Base-by-base conservation (phyloP, 139 green algal species). In the Auxenochlorella pyrenoidosa region DNA sequence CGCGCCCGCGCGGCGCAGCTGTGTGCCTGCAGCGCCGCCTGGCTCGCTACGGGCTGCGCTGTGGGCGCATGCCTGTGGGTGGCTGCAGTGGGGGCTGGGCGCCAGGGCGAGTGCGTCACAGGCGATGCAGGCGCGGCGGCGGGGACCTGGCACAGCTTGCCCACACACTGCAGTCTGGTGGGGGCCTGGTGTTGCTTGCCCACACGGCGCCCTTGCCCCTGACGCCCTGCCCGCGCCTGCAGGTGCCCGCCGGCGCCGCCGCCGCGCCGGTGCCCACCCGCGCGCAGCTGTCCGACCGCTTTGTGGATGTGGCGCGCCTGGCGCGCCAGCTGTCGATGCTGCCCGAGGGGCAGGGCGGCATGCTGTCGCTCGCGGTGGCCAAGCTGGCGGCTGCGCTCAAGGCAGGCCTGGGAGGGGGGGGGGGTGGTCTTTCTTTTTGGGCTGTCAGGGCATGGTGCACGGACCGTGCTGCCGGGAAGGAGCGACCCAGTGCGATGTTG, bases 371-470 rank as follows among this genome's bases (percentile, higher is more conserved):
- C 51, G 83, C 81, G 13, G 54, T 93, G 15, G 91, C 92, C n/a
- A 89, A 90, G 84, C 85, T 94, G 51, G 88, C 87, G 21, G 68
- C 89, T 0, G 70, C 54, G 54, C 84, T 94, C 51, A 94, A 91
- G 90, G 87, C 93, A 43, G 26, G 85, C 13, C 34, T 2, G 51
- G 47, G 5, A 54, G 71, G 47, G n/a, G 34, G 34, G 68, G n/a
- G 30, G 66, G 66, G 5, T n/a, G n/a, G n/a, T n/a, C n/a, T n/a
- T n/a, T n/a, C n/a, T n/a, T n/a, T n/a, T n/a, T n/a, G n/a, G n/a
- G n/a, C n/a, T n/a, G n/a, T n/a, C n/a, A n/a, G n/a, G n/a, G n/a
- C n/a, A n/a, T n/a, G n/a, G n/a, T n/a, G n/a, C n/a, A n/a, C n/a
- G n/a, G n/a, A n/a, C n/a, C n/a, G n/a, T n/a, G n/a, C n/a, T n/a